Conservation (phyloP, 257 asterid genomes). For the Penstemon barbatus region DNA sequence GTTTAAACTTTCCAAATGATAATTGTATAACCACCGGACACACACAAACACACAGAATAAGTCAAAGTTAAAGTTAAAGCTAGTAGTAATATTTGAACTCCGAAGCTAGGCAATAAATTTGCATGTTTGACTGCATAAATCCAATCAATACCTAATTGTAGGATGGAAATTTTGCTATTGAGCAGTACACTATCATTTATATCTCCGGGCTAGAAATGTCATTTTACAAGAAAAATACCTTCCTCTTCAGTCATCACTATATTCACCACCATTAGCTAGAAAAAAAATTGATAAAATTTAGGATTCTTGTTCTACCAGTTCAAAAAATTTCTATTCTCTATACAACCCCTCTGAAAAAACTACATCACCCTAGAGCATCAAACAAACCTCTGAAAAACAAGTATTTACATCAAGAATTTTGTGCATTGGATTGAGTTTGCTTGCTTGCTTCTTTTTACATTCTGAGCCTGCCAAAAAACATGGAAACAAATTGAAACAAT, state of each 20-base stretch:
- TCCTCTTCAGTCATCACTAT: neutral
- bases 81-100: conserved; percentile 1
- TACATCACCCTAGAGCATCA: too few relatives aligned
- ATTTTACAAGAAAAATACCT: neutral
- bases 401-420: conserved; percentile 16
- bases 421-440: too few relatives aligned
- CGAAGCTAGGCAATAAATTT: conserved; percentile 4
- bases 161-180: neutral
- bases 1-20: neutral
- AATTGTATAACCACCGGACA: neutral
- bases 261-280: conserved; percentile 14
- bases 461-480: neutral
- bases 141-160: neutral
- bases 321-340: conserved; percentile 23
- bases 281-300: conserved; percentile 1
- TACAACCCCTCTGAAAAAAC: conserved; percentile 22
- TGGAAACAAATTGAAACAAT: neutral
- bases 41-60: neutral
- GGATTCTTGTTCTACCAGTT: neutral
- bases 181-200: conserved; percentile 22
- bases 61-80: conserved; percentile 23
- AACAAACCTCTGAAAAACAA: neutral
- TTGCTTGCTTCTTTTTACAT: too few relatives aligned
- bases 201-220: conserved; percentile 9
- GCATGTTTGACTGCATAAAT: conserved; percentile 23